Evolutionary conservation across 2,329 filamentous ascomycete species (phyloP), one percentile per base, ranked within the genome.

Genomic region (Trichoderma asperellum): DNA sequence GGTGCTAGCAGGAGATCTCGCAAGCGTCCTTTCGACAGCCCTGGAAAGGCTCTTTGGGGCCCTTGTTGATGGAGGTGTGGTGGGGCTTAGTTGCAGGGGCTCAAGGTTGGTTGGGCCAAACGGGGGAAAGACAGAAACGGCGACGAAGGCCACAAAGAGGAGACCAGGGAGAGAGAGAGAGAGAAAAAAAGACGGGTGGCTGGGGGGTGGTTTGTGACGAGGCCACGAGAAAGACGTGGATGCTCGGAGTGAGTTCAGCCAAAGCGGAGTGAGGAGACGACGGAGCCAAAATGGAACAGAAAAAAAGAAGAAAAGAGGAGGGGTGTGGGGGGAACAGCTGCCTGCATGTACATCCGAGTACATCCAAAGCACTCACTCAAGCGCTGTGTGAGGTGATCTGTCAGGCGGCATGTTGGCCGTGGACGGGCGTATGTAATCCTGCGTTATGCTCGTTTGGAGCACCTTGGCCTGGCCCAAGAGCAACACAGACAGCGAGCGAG

Each of bases 371-470:
- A n/a, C 16, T 18, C 47, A 21, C n/a, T 24, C 47, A 49, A 49
- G 47, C 21, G 57, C 32, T 69, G 68, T 64, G 60, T 65, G 37
- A 69, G 68, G 68, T 69, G 68, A 69, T 69, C 68, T 69, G 60
- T 69, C 68, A 69, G 68, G 60, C 68, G 34, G 66, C 43, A 65
- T 29, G 62, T 11, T 34, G 53, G 55, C 29, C 3, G 56, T 14
- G 34, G 56, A 66, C 64, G 64, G 64, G 64, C 64, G 64, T 68
- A 68, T 68, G 62, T 57, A 57, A 65, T 57, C 53, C 52, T 27
- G 52, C 52, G 27, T 55, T 32, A 58, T 58, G 56, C 32, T 52
- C 40, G 29, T 6, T 49, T 49, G 59, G 29, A 52, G 43, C 52
- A 18, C 21, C 60, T 21, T 53, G 43, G 61, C 43, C 43, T 47